A percentile compares a stretch with the other conserved stretches of the same genome.
phyloP scores from a whole-genome alignment of 2,329 filamentous ascomycete genomes.

The Botrytis hyacinthi region DNA sequence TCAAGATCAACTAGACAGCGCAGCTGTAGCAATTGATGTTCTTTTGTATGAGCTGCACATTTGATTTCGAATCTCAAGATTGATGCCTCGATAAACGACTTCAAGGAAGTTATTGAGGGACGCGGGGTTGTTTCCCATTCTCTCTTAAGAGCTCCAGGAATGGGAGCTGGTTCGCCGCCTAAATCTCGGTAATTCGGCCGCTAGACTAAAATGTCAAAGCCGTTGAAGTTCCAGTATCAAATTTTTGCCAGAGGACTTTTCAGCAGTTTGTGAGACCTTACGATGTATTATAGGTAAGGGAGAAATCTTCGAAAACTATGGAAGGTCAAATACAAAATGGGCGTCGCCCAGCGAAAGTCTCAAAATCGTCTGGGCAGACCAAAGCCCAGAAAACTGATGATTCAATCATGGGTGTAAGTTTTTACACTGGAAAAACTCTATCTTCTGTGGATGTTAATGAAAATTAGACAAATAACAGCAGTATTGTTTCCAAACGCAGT shows the following conservation, averaged over 20 bases:
- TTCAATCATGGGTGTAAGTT: conserved; percentile 36
- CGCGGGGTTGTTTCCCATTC: conserved; percentile 18
- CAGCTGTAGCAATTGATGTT: conserved; percentile 16
- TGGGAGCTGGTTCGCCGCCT: conserved; percentile 10
- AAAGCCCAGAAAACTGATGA: conserved; percentile 43
- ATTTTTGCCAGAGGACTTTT: neutral
- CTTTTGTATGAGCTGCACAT: conserved; percentile 18
- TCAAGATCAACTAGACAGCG: conserved; percentile 15
- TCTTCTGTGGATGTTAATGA: conserved; percentile 4
- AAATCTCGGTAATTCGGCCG: conserved; percentile 10
- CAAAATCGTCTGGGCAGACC: conserved; percentile 11
- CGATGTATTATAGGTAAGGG: neutral
- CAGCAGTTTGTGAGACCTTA: neutral
- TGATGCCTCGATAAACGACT: conserved; percentile 1
- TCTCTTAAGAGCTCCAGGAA: neutral
- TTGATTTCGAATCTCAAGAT: conserved; percentile 5
- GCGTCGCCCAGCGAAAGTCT: conserved; percentile 6
- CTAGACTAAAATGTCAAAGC: neutral
- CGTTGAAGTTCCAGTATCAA: neutral
- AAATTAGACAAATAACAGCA: conserved; percentile 78
- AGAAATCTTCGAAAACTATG: neutral
- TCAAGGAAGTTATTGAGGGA: neutral
- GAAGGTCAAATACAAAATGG: neutral
- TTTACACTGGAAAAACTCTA: neutral
- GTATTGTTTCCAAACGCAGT: conserved; percentile 87